Evolutionary conservation across 2,329 filamentous ascomycete species (phyloP), one percentile per base, ranked within the genome.

Genomic region (Pseudocercospora fijiensis): DNA sequence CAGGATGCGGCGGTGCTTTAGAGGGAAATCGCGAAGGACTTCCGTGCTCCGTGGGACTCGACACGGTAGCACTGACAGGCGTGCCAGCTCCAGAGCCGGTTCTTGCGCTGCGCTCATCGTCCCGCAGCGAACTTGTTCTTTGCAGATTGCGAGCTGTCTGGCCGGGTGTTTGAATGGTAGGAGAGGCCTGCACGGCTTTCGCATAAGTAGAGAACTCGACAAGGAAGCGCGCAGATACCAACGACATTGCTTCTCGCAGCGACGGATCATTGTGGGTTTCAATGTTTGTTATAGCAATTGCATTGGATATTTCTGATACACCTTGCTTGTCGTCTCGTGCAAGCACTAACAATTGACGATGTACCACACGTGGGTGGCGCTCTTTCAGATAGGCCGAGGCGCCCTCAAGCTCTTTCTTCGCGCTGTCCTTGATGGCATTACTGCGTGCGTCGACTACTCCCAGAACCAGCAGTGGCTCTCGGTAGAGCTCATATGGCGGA

Each of bases 401-500:
- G 6, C 62, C 58, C 43, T 65, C 67, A 11, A 77, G 59, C 72
- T 77, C 61, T 71, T 71, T 57, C 55, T 71, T 57, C 55, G 64
- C n/a, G 27, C 59, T 57, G 47, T 87, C 82, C 37, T 90, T 75
- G 4, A 83, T 79, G 27, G 85, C 80, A 6, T 52, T 56, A 33
- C 87, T 81, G 67, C 88, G 86, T 72, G 90, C 92, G 77, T 98
- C 94, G 16, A 91, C 90, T 63, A 98, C 83, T 2, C 91, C 94
- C 66, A 99, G 85, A 26, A 98, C 83, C 58, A 90, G 86, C 60
- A 97, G 82, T 8, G 92, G 90, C 76, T 96, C 91, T 71, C 93
- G 86, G 76, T 91, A 96, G 49, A 94, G 82, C 76, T 99, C 95
- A 80, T 97, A 97, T 0, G 95, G 93, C 41, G 90, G 90, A 45